Evolutionary conservation across 108 stramenopile species (phyloP), one percentile per base, ranked within the genome.

Genomic region (Tribonema minus): DNA sequence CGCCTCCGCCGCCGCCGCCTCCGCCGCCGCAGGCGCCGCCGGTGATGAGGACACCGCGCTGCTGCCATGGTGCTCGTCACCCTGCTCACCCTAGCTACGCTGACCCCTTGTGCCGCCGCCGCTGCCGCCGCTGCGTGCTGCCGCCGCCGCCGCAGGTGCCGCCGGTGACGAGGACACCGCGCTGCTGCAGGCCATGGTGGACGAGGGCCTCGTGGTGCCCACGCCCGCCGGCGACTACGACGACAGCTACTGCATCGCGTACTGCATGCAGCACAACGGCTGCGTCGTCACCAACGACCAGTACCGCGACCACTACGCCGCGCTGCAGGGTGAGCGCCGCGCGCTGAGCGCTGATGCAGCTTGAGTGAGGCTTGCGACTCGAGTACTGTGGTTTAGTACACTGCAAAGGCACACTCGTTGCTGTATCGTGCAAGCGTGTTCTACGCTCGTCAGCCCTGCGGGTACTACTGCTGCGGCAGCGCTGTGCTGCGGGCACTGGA

Each of bases 231-330:
- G 79, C 26, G 81, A 82, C 60, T 82, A 82, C 60, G 81, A 82
- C 63, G 81, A 82, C 77, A 80, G 77, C n/a, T 82, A 82, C 70
- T 79, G 81, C 71, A 82, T 82, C 79, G 77, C 71, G 39, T 82
- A 82, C 39, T 75, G 75, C 71, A 79, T 72, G 79, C 62, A 61
- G 9, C 27, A 64, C 6, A 68, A 78, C 5, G 77, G 77, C 67
- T 78, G 54, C 29, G 70, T 81, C n/a, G 78, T 81, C 30, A 79
- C 80, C 27, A 81, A 81, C 68, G 80, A 81, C 35, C 76, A 76
- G 4, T 81, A 78, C 70, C 68, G 80, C 36, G 76, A 81, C 69
- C 80, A 79, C 41, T 20, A 5, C 4, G 37, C 4, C 5, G 67
- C 67, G 26, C 36, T 68, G 67, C 41, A 3, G 4, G 37, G 15